Conservation (phyloP, 2,329 filamentous ascomycete species). For the Cytospora piceae region DNA sequence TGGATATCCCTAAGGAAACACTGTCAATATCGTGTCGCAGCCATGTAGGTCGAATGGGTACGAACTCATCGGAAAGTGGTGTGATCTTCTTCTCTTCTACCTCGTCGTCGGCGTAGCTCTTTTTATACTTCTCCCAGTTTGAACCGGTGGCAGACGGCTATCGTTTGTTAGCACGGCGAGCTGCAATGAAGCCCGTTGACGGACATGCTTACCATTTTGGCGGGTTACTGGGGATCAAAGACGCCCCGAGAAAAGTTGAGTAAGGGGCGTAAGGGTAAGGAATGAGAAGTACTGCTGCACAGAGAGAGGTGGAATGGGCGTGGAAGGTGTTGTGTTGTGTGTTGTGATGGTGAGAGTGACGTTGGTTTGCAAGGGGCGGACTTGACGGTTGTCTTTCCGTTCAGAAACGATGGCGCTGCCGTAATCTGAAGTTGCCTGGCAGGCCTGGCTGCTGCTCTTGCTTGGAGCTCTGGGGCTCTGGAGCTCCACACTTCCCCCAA, state of each 20-base stretch:
- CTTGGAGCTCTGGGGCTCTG: not conserved
- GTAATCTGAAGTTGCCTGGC: conserved; percentile 30
- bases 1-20: conserved; percentile 81
- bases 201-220: conserved; percentile 47
- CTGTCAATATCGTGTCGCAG: conserved; percentile 21
- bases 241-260: conserved; percentile 8
- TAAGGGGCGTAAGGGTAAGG: conserved; percentile 4
- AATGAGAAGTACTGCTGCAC: conserved; percentile 38
- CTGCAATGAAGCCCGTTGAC: conserved; percentile 23
- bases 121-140: conserved; percentile 99
- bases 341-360: conserved; percentile 17
- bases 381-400: conserved; percentile 16
- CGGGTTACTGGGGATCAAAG: conserved; percentile 31
- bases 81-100: conserved; percentile 99
- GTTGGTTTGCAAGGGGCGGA: conserved; percentile 17
- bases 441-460: conserved; percentile 9
- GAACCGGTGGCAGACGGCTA: conserved; percentile 93
- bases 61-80: conserved; percentile 84
- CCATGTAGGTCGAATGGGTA: conserved; percentile 3
- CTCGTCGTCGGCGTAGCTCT: conserved; percentile 96
- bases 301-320: conserved; percentile 32
- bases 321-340: not conserved
- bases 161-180: conserved; percentile 40
- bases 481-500: conserved; percentile 4
- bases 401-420: conserved; percentile 25